Evolutionary conservation across 768 basidiomycete species (phyloP), one percentile per base, ranked within the genome.

Genomic region (Lenzites betulinus): DNA sequence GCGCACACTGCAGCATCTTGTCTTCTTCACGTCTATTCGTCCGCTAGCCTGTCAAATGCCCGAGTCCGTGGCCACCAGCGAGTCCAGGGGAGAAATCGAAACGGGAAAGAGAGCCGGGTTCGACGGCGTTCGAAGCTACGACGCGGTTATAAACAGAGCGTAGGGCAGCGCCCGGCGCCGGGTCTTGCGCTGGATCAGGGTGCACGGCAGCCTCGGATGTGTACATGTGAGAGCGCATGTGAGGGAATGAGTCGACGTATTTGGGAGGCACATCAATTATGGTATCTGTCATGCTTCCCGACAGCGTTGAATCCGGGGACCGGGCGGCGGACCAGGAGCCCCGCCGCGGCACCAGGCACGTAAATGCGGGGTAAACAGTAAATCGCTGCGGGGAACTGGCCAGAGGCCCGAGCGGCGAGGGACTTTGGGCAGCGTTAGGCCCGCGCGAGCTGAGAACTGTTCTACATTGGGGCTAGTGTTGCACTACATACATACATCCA

Each of bases 161-260:
- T 26, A 41, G 35, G 36, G 15, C 25, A 20, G 51, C 20, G 25
- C 51, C n/a, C n/a, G n/a, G n/a, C 23, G 35, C 8, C 36, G 20
- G n/a, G 50, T 36, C n/a, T 20, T 39, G n/a, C 39, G 43, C 36
- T 7, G 23, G 1, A 20, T 54, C 36, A 15, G 22, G 47, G 12
- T 2, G 16, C 35, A 36, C 44, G 49, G 51, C 22, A 33, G 30
- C 46, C 50, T 41, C 43, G 9, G 15, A 35, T n/a, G 8, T 49
- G 26, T 35, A 33, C 49, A 44, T 53, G 58, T 59, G 58, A 52
- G 48, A 30, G 48, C 39, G 58, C 58, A 59, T 59, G 58, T 53
- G 58, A 59, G 58, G 58, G 58, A 59, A 59, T 36, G 58, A 51
- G n/a, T 43, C 30, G 58, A 53, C 58, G 51, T n/a, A 53, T 59